phyloP scores from a whole-genome alignment of 805 yeast genomes.

The Pichia cabralensis region DNA sequence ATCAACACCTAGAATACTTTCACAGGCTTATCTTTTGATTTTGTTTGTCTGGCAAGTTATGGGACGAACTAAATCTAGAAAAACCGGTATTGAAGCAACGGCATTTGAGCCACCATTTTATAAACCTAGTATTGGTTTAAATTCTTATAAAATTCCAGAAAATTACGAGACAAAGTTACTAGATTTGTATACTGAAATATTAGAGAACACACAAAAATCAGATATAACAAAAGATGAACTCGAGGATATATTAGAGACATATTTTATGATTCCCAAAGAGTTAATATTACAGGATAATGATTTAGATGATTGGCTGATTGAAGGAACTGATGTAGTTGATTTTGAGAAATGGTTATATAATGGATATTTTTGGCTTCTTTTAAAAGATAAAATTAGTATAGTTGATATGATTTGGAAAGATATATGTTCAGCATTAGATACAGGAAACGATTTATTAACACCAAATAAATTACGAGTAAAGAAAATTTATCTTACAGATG shows the following conservation, averaged over 20 bases:
- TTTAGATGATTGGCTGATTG: constrained; percentile 6
- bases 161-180: constrained; percentile 36
- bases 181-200: constrained; percentile 30
- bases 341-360: constrained; percentile 33
- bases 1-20: no score
- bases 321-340: constrained; percentile 32
- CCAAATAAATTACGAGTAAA: not conserved
- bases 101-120: constrained; percentile 12
- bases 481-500: constrained; percentile 29
- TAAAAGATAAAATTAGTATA: constrained; percentile 22
- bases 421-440: constrained; percentile 11
- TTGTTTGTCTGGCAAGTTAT: no score
- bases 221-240: constrained; percentile 31
- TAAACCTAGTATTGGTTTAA: constrained; percentile 2
- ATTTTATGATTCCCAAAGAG: constrained; percentile 6
- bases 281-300: constrained; percentile 1
- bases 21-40: no score
- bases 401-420: constrained; percentile 35
- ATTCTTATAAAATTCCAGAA: constrained; percentile 26
- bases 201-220: constrained; percentile 22
- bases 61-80: no score
- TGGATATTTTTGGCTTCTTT: constrained; percentile 32
- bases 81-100: constrained; percentile 1
- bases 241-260: not conserved
- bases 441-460: no score